Base-by-base conservation (phyloP, 2,329 filamentous ascomycete species). In the Alternaria dauci region DNA sequence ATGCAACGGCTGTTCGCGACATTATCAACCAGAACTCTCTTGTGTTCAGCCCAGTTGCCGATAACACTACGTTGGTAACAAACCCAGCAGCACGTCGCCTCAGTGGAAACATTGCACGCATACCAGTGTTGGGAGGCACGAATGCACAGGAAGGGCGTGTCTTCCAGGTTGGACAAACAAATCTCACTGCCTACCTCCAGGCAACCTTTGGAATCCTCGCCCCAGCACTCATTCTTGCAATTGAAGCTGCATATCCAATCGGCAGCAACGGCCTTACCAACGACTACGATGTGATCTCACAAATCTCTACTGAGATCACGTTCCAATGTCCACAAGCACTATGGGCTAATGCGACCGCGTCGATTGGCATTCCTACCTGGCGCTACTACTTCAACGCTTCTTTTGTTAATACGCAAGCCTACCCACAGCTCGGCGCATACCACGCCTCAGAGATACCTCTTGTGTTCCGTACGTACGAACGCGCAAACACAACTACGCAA, bases 371-470 rank as follows among this genome's bases (percentile, higher is more conserved):
- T 1, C 69, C 71, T 4, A 64, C 69, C 2, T 74, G 70, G 71
- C 68, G 72, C 26, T 74, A 71, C 52, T 66, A 67, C 58, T 76
- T 70, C 63, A 76, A 76, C 57, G 71, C 74, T 8, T 67, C 69
- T 2, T 76, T 75, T 50, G 30, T 59, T 8, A 74, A 75, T 20
- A 67, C 66, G 1, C 69, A 67, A 41, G 51, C 51, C 2, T 63
- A 58, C 28, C 50, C 59, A 2, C 41, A 61, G 20, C 55, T 65
- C 0, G 69, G 71, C 25, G 70, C 58, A 0, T 75, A 67, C 46
- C 73, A 76, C 47, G 53, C 64, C 0, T 65, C 68, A 1, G 73
- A 76, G 48, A 69, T 76, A 3, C 52, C 56, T 2, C 52, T 70
- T 3, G 68, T 74, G 2, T 74, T 74, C 42, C 55, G 68, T 26